phyloP scores from a whole-genome alignment of 495 filamentous ascomycete species.

The Pseudevernia furfuracea region DNA sequence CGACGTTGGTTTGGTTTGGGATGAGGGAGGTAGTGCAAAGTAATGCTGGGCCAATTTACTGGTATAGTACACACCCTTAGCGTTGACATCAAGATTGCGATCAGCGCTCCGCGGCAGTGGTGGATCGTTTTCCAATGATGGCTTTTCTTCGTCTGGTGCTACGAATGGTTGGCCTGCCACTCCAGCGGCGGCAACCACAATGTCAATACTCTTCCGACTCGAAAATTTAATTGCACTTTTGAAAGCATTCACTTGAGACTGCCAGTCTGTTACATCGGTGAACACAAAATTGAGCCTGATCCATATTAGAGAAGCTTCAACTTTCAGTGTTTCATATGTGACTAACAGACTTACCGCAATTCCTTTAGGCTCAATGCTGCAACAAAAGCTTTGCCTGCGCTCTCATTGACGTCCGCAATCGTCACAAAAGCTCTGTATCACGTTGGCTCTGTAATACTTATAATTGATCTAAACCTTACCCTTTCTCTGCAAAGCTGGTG shows the following conservation, averaged over 20 bases:
- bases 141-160: neutral
- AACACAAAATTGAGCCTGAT: neutral
- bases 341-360: neutral
- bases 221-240: slow-evolving; percentile 13
- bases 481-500: slow-evolving; percentile 9
- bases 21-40: slow-evolving; percentile 7
- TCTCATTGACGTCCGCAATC: slow-evolving; percentile 27
- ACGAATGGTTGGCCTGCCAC: neutral
- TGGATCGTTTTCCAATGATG: slow-evolving; percentile 13
- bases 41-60: slow-evolving; percentile 18
- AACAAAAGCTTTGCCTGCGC: slow-evolving; percentile 15
- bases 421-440: slow-evolving; percentile 23
- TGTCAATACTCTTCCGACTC: slow-evolving; percentile 4
- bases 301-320: neutral
- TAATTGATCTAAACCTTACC: neutral
- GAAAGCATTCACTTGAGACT: slow-evolving; percentile 19
- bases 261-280: slow-evolving; percentile 18
- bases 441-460: neutral
- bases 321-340: neutral
- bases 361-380: neutral
- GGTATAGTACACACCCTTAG: slow-evolving; percentile 16
- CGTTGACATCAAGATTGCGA: slow-evolving; percentile 13
- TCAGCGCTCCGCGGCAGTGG: neutral
- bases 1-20: neutral
- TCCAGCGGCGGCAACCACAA: slow-evolving; percentile 15